Evolutionary conservation across 345 rosid species (phyloP).

Genomic region (Draba incana): DNA sequence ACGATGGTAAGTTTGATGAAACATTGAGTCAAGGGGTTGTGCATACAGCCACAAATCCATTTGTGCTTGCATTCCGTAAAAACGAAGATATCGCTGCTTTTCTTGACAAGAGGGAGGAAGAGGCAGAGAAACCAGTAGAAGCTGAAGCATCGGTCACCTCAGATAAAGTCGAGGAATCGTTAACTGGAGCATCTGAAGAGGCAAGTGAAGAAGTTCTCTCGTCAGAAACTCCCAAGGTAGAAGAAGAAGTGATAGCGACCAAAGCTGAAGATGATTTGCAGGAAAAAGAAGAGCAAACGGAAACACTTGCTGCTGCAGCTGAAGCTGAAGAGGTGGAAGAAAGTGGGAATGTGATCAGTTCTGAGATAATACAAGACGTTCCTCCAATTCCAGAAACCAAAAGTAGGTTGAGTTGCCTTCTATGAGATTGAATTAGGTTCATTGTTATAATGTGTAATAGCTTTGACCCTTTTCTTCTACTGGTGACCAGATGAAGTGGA

Average conservation of each 20-base stretch:
- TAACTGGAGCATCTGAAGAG: slow-evolving; percentile 47
- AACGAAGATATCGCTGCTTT: too few relatives aligned
- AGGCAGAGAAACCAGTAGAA: too few relatives aligned
- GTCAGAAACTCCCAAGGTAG: slow-evolving; percentile 47
- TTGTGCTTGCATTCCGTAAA: too few relatives aligned
- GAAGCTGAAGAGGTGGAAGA: slow-evolving; percentile 45
- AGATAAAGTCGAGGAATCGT: too few relatives aligned
- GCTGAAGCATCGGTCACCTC: too few relatives aligned
- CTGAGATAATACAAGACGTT: slow-evolving; percentile 44
- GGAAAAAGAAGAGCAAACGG: slow-evolving; percentile 37
- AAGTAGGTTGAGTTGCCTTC: slow-evolving; percentile 44
- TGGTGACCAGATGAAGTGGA: slow-evolving; percentile 45
- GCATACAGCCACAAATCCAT: too few relatives aligned
- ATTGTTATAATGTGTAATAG: slow-evolving; percentile 9
- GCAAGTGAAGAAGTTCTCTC: slow-evolving; percentile 46
- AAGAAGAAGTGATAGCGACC: slow-evolving; percentile 39
- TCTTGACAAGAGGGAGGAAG: too few relatives aligned
- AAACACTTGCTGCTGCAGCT: slow-evolving; percentile 43
- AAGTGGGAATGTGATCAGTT: slow-evolving; percentile 46
- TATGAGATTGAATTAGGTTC: slow-evolving; percentile 16
- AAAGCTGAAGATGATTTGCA: slow-evolving; percentile 45
- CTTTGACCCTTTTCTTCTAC: slow-evolving; percentile 25
- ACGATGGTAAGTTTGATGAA: too few relatives aligned
- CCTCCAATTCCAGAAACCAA: slow-evolving; percentile 40
- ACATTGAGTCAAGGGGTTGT: too few relatives aligned